Evolutionary conservation across 805 yeast species (phyloP).

Genomic region (Kregervanrija fluxuum): DNA sequence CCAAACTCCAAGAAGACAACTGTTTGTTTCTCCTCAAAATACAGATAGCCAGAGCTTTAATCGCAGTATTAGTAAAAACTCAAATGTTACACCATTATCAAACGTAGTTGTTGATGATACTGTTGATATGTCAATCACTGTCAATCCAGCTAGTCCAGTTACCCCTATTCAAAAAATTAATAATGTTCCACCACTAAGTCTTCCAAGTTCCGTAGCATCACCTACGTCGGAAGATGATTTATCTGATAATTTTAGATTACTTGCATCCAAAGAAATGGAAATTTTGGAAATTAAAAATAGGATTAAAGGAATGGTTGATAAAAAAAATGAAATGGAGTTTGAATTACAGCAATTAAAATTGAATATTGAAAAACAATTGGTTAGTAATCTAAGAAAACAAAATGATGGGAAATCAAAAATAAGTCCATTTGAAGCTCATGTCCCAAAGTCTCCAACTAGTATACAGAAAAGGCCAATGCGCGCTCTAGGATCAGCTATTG

Average conservation of each 20-base stretch:
- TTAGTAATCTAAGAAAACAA: conserved; percentile 30
- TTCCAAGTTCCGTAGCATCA: conserved; percentile 4
- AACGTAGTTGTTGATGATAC: too few relatives aligned
- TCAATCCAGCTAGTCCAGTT: too few relatives aligned
- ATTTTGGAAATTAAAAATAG: conserved; percentile 56
- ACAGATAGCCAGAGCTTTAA: too few relatives aligned
- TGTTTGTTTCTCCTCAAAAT: neutral
- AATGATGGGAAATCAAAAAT: conserved; percentile 1
- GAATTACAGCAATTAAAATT: conserved; percentile 47
- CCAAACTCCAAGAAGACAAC: conserved; percentile 5
- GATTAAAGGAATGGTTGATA: conserved; percentile 35
- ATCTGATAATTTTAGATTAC: conserved; percentile 46
- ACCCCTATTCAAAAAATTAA: too few relatives aligned
- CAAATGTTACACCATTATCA: too few relatives aligned
- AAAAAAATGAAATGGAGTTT: conserved; percentile 34
- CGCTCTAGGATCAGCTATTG: conserved; percentile 11
- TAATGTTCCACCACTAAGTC: neutral
- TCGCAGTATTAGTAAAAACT: too few relatives aligned
- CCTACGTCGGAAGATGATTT: conserved; percentile 27
- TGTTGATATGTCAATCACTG: too few relatives aligned
- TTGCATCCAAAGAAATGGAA: conserved; percentile 65
- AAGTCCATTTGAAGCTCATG: conserved; percentile 10
- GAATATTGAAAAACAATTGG: conserved; percentile 38
- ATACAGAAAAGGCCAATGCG: conserved; percentile 11
- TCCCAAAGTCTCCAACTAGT: conserved; percentile 17